Percentiles rank a stretch among this genome's conserved stretches.
These are phyloP conservation scores for Trichoderma harzianum DNA, from an alignment of 2,329 filamentous ascomycete species.

Conservation along the genomic window DNA sequence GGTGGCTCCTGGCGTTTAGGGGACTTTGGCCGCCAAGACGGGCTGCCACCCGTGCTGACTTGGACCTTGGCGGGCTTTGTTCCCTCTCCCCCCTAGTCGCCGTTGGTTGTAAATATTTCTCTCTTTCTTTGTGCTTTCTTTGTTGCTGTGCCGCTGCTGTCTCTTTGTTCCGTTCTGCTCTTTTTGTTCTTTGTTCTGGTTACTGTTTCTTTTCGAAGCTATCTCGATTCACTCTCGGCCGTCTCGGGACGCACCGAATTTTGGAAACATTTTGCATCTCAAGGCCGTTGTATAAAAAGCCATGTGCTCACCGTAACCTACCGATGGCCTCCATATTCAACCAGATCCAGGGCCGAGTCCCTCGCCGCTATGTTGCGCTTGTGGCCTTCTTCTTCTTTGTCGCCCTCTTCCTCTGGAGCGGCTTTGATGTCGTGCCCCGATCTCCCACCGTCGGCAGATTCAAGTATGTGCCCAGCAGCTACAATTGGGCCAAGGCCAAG, in stretches of 20 bases:
- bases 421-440: constrained; percentile 23
- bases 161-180: background rate
- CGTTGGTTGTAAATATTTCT: background rate
- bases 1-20: background rate
- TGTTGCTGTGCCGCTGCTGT: background rate
- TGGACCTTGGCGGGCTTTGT: background rate
- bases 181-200: background rate
- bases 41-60: background rate
- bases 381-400: constrained; percentile 28
- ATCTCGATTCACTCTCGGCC: background rate
- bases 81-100: background rate
- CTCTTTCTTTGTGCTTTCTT: background rate
- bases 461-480: constrained; percentile 35
- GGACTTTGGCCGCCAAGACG: background rate
- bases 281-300: background rate
- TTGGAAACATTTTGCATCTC: background rate
- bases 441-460: constrained; percentile 24
- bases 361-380: constrained; percentile 34
- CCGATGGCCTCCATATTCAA: constrained; percentile 28
- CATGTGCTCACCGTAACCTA: constrained; percentile 9
- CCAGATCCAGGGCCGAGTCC: constrained; percentile 31
- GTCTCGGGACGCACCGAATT: background rate
- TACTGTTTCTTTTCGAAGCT: background rate
- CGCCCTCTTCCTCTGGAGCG: constrained; percentile 28
- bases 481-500: constrained; percentile 37